These are phyloP conservation scores for Gossypium ekmanianum DNA, from an alignment of 345 rosid genomes.

Conservation along the genomic window DNA sequence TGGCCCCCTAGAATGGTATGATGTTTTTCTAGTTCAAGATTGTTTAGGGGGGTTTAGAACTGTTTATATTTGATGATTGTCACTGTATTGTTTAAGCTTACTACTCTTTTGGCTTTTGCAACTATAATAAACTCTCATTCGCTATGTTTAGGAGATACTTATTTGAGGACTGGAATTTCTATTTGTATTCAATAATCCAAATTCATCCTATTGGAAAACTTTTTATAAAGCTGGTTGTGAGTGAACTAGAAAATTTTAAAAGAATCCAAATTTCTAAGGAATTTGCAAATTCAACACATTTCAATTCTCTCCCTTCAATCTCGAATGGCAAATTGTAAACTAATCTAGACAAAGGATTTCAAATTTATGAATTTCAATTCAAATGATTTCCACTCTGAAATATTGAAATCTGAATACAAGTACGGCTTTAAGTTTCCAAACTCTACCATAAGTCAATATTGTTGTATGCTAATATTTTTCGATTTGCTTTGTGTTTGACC, in stretches of 20 bases:
- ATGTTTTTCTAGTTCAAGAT: neutral
- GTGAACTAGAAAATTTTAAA: neutral
- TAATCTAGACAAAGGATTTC: neutral
- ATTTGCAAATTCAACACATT: neutral
- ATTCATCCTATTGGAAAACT: neutral
- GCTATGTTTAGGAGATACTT: neutral
- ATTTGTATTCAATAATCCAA: neutral
- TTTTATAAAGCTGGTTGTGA: neutral
- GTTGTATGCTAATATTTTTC: neutral
- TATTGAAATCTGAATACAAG: neutral
- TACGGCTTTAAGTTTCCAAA: neutral
- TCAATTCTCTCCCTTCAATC: neutral
- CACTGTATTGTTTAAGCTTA: neutral
- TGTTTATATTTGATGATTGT: neutral
- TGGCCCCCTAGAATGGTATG: neutral
- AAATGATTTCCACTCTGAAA: neutral
- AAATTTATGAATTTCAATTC: neutral
- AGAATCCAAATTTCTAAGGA: neutral
- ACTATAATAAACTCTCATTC: neutral
- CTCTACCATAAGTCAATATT: neutral
- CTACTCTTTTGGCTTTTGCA: neutral
- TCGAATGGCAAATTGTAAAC: neutral
- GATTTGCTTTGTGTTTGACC: neutral
- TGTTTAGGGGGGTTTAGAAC: neutral
- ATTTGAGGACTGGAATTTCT: neutral